A percentile compares a stretch with the other conserved stretches of the same genome.
These are phyloP conservation scores for Botrytis aclada DNA, from an alignment of 2,329 filamentous ascomycete species.

Conservation along the genomic window DNA sequence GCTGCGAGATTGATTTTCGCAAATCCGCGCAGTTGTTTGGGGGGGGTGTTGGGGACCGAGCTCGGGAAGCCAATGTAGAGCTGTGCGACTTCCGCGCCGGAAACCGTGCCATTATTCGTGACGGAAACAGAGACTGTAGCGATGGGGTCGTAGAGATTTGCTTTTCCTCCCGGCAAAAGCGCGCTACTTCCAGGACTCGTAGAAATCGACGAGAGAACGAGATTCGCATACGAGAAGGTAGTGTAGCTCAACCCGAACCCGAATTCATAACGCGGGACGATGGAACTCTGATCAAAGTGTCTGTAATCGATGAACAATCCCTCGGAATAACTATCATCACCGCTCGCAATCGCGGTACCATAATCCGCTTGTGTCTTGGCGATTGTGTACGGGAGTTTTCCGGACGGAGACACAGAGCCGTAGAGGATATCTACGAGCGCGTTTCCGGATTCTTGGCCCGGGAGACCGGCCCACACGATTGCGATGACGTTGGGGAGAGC, in stretches of 20 bases:
- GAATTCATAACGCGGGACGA: slow-evolving; percentile 41
- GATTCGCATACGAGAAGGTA: slow-evolving; percentile 43
- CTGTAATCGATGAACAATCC: slow-evolving; percentile 53
- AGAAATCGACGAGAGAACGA: slow-evolving; percentile 23
- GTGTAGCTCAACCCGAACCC: slow-evolving; percentile 56
- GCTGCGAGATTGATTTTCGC: slow-evolving; percentile 52
- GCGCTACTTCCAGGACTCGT: slow-evolving; percentile 15
- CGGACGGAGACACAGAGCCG: slow-evolving; percentile 53
- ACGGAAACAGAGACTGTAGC: background rate
- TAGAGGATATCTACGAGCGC: slow-evolving; percentile 60
- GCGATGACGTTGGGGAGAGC: slow-evolving; percentile 62
- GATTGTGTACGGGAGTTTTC: slow-evolving; percentile 55
- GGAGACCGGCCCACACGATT: slow-evolving; percentile 57
- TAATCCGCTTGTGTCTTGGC: slow-evolving; percentile 51
- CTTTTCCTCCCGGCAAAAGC: background rate
- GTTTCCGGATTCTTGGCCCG: slow-evolving; percentile 60
- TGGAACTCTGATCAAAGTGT: slow-evolving; percentile 46
- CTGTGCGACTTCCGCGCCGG: background rate
- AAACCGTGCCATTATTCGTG: background rate
- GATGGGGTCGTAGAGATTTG: background rate
- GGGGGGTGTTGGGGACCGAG: slow-evolving; percentile 43
- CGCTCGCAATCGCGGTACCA: slow-evolving; percentile 33
- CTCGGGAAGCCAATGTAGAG: slow-evolving; percentile 37
- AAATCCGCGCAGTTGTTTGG: slow-evolving; percentile 62
- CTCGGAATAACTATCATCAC: slow-evolving; percentile 42